Conservation (phyloP, 768 basidiomycete species). For the Suillus paluster region DNA sequence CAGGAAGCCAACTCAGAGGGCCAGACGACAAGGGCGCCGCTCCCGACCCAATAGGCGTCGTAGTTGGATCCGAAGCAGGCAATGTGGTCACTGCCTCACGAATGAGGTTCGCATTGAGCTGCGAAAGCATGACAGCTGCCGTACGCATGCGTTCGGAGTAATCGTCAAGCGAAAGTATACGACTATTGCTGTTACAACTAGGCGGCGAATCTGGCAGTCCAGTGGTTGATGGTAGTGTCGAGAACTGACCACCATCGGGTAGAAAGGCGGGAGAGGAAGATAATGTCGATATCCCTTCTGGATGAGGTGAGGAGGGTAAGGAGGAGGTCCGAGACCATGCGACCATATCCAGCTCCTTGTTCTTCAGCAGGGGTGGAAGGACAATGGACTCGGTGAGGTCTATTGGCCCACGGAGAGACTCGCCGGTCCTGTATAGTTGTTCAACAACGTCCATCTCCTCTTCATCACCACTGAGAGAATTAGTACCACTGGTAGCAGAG, state of each 20-base stretch:
- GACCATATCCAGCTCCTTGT: constrained; percentile 85
- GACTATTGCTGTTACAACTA: constrained; percentile 8
- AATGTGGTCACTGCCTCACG: constrained; percentile 50
- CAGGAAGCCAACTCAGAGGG: constrained; percentile 55
- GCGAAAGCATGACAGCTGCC: constrained; percentile 97
- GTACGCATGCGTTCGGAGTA: constrained; percentile 99
- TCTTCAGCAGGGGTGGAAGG: constrained; percentile 81
- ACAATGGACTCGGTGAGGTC: constrained; percentile 87
- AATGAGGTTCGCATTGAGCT: constrained; percentile 82
- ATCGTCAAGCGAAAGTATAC: constrained; percentile 82
- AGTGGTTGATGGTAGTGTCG: constrained; percentile 7
- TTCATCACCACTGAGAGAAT: constrained; percentile 46
- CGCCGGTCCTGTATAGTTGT: constrained; percentile 85
- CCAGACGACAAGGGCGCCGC: constrained; percentile 26
- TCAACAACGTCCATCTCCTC: constrained; percentile 98
- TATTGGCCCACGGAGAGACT: constrained; percentile 72
- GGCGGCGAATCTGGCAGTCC: constrained; percentile 7
- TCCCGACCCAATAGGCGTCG: constrained; percentile 12
- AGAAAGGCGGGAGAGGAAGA: constrained; percentile 14
- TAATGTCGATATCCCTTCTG: constrained; percentile 41
- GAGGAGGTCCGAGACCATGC: constrained; percentile 71
- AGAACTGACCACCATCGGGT: constrained; percentile 11
- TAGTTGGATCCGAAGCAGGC: constrained; percentile 18
- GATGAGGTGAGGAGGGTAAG: constrained; percentile 50
- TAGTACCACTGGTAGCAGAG: constrained; percentile 24